Percentiles rank a stretch among this genome's conserved stretches.
These are phyloP conservation scores for Graphiopsis chlorocephala DNA, from an alignment of 2,329 filamentous ascomycete species.

Conservation along the genomic window DNA sequence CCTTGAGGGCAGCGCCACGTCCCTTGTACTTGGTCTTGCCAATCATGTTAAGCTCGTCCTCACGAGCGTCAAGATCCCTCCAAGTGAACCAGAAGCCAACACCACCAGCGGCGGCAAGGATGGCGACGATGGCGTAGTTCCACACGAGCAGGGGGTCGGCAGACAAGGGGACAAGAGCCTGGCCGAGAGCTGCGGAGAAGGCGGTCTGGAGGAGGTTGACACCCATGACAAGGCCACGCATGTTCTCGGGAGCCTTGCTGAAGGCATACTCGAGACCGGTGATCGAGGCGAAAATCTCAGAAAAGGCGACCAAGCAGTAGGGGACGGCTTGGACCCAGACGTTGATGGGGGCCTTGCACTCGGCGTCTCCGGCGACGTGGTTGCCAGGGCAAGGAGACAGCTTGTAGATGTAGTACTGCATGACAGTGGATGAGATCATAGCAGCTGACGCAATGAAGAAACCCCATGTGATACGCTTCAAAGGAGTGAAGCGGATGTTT, in stretches of 20 bases:
- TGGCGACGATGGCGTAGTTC: constrained; percentile 56
- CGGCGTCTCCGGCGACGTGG: constrained; percentile 19
- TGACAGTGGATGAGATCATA: constrained; percentile 54
- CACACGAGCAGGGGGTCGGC: constrained; percentile 64
- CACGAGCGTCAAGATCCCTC: constrained; percentile 40
- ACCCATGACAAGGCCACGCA: constrained; percentile 50
- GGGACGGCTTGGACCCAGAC: constrained; percentile 42
- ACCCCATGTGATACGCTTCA: constrained; percentile 54
- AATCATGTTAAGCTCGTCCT: constrained; percentile 67
- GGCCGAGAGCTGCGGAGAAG: constrained; percentile 58
- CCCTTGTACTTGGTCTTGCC: constrained; percentile 31
- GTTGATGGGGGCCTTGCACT: constrained; percentile 36
- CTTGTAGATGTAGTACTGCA: constrained; percentile 43
- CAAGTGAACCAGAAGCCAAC: constrained; percentile 17
- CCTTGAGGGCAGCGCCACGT: constrained; percentile 13
- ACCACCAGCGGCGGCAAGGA: constrained; percentile 8
- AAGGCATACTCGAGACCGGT: constrained; percentile 48
- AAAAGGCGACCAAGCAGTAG: constrained; percentile 44
- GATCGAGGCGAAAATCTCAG: constrained; percentile 46
- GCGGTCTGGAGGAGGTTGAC: constrained; percentile 60
- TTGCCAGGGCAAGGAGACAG: constrained; percentile 6
- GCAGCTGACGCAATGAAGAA: constrained; percentile 53
- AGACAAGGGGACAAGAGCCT: constrained; percentile 59
- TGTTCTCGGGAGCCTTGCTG: constrained; percentile 44
- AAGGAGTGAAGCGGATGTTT: constrained; percentile 44